phyloP scores from a whole-genome alignment of 257 asterid genomes.

The Fraxinus excelsior region DNA sequence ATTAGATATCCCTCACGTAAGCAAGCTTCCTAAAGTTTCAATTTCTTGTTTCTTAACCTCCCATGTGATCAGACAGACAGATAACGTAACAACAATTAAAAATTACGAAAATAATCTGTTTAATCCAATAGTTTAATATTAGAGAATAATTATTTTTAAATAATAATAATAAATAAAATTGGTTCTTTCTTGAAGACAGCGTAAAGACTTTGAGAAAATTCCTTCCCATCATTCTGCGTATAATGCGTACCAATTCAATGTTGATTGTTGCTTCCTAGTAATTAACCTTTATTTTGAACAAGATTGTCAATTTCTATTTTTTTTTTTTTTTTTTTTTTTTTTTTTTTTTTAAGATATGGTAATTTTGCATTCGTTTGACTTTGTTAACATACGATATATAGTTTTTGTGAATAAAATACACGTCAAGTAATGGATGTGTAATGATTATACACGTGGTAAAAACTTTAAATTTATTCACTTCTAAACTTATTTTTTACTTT shows the following conservation, averaged over 20 bases:
- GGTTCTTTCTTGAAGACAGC: not conserved
- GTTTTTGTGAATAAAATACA: no score
- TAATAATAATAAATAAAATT: not conserved
- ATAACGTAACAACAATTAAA: not conserved
- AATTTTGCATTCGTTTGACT: no score
- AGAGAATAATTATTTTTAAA: not conserved
- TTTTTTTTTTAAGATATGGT: no score
- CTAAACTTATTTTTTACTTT: no score
- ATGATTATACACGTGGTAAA: no score
- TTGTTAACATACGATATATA: no score
- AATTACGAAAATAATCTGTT: not conserved
- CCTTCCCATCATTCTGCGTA: not conserved
- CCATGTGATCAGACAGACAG: not conserved
- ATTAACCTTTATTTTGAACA: not conserved
- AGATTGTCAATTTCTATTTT: no score
- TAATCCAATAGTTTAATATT: not conserved
- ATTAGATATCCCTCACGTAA: not conserved
- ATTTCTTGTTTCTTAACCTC: not conserved
- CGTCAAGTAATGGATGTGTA: no score
- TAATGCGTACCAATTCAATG: not conserved
- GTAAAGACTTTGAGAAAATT: not conserved
- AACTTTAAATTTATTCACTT: no score
- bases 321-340: no score
- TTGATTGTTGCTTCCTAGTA: not conserved
- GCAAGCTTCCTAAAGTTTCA: not conserved